Evolutionary conservation across 305 asterid species (phyloP).

Genomic region (Solanum hybrid): DNA sequence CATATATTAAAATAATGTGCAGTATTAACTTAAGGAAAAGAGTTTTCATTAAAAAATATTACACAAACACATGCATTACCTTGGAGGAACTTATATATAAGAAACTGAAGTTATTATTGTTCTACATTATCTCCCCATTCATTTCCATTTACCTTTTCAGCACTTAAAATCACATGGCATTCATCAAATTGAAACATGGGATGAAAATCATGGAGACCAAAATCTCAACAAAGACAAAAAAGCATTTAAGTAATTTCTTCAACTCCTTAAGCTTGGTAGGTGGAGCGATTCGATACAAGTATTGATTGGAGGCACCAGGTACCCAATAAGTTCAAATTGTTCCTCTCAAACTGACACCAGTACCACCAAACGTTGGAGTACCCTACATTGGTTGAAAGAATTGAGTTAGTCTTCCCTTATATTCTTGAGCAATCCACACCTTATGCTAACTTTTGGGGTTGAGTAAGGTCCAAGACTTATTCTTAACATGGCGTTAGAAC

Average conservation of each 20-base stretch:
- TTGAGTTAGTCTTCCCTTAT: background rate
- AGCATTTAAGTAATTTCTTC: background rate
- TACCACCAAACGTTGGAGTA: background rate
- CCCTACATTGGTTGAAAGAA: background rate
- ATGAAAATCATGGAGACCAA: background rate
- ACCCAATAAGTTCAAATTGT: background rate
- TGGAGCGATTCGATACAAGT: background rate
- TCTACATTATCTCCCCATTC: background rate
- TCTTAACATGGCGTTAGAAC: background rate
- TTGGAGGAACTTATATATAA: background rate
- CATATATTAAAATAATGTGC: background rate
- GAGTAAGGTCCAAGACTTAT: background rate
- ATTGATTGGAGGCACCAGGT: background rate
- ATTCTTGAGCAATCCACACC: background rate
- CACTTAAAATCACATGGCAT: background rate
- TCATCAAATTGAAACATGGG: background rate
- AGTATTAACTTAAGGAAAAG: background rate
- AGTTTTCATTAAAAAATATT: background rate
- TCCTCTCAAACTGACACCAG: background rate
- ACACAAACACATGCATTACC: background rate
- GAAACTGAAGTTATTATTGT: background rate
- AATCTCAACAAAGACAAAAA: background rate
- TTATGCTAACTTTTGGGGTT: background rate
- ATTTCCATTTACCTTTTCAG: background rate
- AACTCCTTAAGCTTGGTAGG: background rate